Evolutionary conservation across 805 yeast genomes (phyloP).

Genomic region (Blastobotrys attinorum): DNA sequence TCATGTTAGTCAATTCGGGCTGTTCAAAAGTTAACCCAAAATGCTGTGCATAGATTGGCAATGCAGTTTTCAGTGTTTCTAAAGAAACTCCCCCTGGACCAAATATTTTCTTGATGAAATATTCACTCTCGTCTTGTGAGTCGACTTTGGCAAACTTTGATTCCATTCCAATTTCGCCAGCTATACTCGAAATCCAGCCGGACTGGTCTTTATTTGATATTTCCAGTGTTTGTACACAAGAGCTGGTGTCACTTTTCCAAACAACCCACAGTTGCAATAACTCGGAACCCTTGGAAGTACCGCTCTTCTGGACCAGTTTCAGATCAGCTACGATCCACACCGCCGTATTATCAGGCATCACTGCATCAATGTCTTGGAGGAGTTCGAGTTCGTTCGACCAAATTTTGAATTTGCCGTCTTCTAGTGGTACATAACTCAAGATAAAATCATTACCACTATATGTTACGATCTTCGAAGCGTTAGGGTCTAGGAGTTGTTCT

Average conservation of each 20-base stretch:
- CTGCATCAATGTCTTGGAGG: constrained; percentile 24
- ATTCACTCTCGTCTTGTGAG: constrained; percentile 13
- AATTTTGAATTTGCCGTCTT: constrained; percentile 8
- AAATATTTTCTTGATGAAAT: constrained; percentile 39
- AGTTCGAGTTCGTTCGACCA: constrained; percentile 21
- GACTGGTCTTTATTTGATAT: background rate
- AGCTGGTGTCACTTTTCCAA: constrained; percentile 59
- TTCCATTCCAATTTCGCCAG: background rate
- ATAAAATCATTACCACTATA: constrained; percentile 18
- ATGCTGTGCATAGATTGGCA: constrained; percentile 43
- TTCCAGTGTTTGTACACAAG: constrained; percentile 28
- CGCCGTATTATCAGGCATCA: constrained; percentile 30
- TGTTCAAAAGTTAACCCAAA: constrained; percentile 17
- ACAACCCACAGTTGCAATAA: constrained; percentile 35
- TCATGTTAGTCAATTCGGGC: background rate
- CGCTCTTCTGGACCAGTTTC: constrained; percentile 22
- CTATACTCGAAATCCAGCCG: background rate
- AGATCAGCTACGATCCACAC: constrained; percentile 46
- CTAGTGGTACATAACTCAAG: constrained; percentile 34
- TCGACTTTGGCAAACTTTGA: constrained; percentile 9
- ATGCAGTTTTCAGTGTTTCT: constrained; percentile 43
- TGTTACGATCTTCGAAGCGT: constrained; percentile 27
- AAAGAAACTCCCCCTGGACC: constrained; percentile 43
- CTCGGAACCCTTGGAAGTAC: background rate
- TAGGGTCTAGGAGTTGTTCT: constrained; percentile 22